A percentile compares a stretch with the other conserved stretches of the same genome.
Evolutionary conservation across 2,329 filamentous ascomycete genomes (phyloP).

Genomic region (Colletotrichum scovillei): DNA sequence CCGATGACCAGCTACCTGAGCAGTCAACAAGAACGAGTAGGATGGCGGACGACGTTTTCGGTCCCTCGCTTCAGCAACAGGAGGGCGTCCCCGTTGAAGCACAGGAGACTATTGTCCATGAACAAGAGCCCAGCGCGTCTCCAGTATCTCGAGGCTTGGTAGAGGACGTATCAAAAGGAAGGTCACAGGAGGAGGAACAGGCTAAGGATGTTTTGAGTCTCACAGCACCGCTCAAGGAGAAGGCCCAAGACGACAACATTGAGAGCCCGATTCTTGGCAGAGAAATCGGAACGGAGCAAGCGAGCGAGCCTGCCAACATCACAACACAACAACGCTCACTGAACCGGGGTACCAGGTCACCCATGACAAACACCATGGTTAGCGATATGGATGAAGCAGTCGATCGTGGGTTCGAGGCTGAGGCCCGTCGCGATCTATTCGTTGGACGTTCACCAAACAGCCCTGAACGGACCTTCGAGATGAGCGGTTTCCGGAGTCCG

Average conservation of each 20-base stretch:
- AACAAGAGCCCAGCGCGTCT: neutral
- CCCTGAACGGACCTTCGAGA: slow-evolving; percentile 34
- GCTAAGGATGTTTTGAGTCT: slow-evolving; percentile 28
- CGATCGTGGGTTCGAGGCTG: slow-evolving; percentile 43
- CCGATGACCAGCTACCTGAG: neutral
- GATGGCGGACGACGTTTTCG: slow-evolving; percentile 20
- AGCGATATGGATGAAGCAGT: slow-evolving; percentile 35
- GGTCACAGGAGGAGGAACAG: neutral
- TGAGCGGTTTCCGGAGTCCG: slow-evolving; percentile 53
- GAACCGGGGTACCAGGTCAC: neutral
- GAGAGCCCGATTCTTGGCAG: slow-evolving; percentile 54
- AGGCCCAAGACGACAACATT: slow-evolving; percentile 42
- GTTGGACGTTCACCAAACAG: slow-evolving; percentile 30
- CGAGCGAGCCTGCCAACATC: neutral
- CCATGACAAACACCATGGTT: slow-evolving; percentile 20
- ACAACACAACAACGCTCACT: neutral
- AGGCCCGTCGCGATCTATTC: slow-evolving; percentile 39
- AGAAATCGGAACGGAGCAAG: slow-evolving; percentile 20
- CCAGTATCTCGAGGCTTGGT: neutral
- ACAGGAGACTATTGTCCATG: neutral
- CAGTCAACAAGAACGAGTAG: neutral
- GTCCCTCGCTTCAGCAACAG: neutral
- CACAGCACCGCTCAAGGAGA: slow-evolving; percentile 32
- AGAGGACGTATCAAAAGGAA: neutral
- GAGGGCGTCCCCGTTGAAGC: neutral